Evolutionary conservation across 139 green algal genomes (phyloP), one percentile per base, ranked within the genome.

Genomic region (Tetradesmus lagerheimii): DNA sequence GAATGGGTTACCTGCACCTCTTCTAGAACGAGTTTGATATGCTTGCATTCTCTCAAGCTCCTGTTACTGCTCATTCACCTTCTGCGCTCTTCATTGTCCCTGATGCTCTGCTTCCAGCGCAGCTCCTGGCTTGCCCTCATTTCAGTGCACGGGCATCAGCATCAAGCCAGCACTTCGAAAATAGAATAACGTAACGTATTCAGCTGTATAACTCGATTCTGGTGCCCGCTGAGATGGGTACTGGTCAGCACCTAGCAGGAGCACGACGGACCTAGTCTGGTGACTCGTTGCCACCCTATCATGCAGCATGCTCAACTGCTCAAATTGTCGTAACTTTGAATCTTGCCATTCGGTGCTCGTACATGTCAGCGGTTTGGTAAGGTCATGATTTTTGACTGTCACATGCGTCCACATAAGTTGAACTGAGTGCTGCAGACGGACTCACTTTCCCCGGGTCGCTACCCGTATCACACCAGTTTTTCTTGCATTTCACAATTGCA

Each of bases 71-170:
- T 15, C 87, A n/a, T n/a, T n/a, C 66, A 91, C 88, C 66, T 80
- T 67, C 80, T 83, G 29, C 88, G 39, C 37, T 82, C 80, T 34
- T 84, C 80, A 53, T 86, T 91, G 6, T 88, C 88, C 23, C 38
- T 83, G 4, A 91, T 88, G 34, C 53, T 88, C 43, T 88, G 41
- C 45, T 87, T 77, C 88, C 88, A 91, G 16, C 88, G 79, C 25
- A 64, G 41, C 45, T 91, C 88, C 66, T 91, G 88, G 41, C 80
- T 88, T 20, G 80, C 34, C 35, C 88, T 57, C 88, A 91, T 91
- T 0, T n/a, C 20, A 29, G 29, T 64, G 27, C 20, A n/a, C 29
- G 75, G 18, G 80, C 75, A 31, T 41, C 80, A 75, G 11, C 38
- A 41, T 20, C 39, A 9, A n/a, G 41, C 29, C 62, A 25, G 8